Conservation (phyloP, 805 yeast genomes). For the Brettanomyces anomalus region DNA sequence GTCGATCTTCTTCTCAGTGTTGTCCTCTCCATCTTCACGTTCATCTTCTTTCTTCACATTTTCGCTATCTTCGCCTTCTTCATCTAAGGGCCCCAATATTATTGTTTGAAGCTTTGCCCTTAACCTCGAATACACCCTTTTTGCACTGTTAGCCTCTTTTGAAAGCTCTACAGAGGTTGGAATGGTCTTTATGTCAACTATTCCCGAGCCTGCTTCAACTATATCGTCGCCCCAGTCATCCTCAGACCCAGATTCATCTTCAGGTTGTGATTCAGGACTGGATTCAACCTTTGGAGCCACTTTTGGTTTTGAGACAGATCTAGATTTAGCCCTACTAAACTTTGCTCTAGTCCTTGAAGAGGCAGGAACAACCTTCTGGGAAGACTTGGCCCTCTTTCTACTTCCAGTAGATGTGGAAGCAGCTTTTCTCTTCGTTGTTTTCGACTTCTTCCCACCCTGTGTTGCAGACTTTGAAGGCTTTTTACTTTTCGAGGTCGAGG, state of each 20-base stretch:
- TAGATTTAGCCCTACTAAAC: slow-evolving; percentile 13
- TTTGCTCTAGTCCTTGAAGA: slow-evolving; percentile 4
- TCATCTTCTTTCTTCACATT: slow-evolving; percentile 16
- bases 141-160: slow-evolving; percentile 14
- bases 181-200: slow-evolving; percentile 10
- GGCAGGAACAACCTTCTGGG: neutral
- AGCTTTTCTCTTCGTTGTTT: slow-evolving; percentile 10
- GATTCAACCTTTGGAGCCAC: slow-evolving; percentile 5
- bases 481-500: no score
- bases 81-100: slow-evolving; percentile 7
- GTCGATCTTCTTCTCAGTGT: slow-evolving; percentile 7
- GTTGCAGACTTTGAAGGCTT: no score
- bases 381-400: slow-evolving; percentile 15
- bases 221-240: slow-evolving; percentile 22
- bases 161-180: slow-evolving; percentile 16
- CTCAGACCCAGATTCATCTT: slow-evolving; percentile 6
- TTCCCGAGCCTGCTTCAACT: slow-evolving; percentile 8
- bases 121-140: slow-evolving; percentile 14
- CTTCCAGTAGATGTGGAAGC: slow-evolving; percentile 19
- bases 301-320: slow-evolving; percentile 10
- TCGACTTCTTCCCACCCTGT: no score
- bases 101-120: slow-evolving; percentile 18
- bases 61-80: slow-evolving; percentile 3
- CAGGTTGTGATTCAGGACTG: slow-evolving; percentile 4
- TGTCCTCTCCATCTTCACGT: neutral